phyloP scores from a whole-genome alignment of 139 green algal genomes.

The Chlamydomonas incerta region DNA sequence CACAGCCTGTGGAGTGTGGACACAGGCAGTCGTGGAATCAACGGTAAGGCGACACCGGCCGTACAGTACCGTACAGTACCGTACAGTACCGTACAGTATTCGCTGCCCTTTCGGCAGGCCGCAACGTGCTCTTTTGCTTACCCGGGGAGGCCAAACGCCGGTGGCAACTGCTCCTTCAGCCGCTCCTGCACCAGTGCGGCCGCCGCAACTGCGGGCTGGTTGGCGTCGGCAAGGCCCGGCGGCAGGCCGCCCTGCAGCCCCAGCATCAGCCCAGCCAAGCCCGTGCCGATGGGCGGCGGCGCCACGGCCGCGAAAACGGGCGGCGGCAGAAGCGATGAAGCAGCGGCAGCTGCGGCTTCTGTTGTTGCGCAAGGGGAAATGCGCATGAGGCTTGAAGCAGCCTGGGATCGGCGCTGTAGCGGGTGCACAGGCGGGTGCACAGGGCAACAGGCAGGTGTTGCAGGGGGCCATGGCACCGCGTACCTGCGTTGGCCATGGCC shows the following conservation, averaged over 20 bases:
- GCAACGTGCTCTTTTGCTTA: neutral
- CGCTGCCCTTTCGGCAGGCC: too few species aligned
- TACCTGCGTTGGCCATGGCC: neutral
- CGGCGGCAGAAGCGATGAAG: neutral
- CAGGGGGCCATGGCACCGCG: too few species aligned
- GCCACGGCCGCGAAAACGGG: neutral
- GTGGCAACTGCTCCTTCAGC: constrained; percentile 14
- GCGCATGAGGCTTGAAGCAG: too few species aligned
- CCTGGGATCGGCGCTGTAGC: too few species aligned
- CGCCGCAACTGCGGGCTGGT: constrained; percentile 5
- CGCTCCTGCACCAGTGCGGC: constrained; percentile 27
- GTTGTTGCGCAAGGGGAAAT: too few species aligned
- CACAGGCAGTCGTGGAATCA: too few species aligned
- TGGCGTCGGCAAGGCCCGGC: neutral
- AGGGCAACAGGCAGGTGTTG: too few species aligned
- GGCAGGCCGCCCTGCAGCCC: constrained; percentile 11
- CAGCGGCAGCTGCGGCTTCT: neutral
- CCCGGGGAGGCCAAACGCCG: constrained; percentile 20
- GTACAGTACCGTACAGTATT: too few species aligned
- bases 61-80: too few species aligned
- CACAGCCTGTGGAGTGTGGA: neutral
- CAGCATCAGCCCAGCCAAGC: constrained; percentile 34
- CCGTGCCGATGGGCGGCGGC: neutral
- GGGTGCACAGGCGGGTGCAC: too few species aligned
- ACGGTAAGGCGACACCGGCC: too few species aligned